Evolutionary conservation across 2,329 filamentous ascomycete species (phyloP).

Genomic region (Trematosphaeria pertusa): DNA sequence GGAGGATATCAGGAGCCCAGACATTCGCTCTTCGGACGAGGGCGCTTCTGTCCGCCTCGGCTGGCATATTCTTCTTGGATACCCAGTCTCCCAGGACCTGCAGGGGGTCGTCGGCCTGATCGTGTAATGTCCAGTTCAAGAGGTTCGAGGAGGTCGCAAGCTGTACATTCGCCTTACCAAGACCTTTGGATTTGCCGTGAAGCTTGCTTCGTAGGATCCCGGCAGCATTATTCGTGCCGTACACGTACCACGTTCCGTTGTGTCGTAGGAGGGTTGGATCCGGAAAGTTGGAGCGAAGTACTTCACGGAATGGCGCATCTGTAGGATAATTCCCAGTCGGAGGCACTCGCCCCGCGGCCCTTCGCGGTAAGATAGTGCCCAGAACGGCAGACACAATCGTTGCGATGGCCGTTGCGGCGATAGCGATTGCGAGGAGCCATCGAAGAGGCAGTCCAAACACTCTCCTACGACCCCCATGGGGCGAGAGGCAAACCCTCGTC

Average conservation of each 20-base stretch:
- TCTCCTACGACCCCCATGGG: background rate
- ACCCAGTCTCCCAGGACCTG: conserved; percentile 38
- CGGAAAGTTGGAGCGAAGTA: conserved; percentile 44
- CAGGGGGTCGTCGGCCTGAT: conserved; percentile 36
- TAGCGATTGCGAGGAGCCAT: conserved; percentile 5
- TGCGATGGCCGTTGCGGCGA: background rate
- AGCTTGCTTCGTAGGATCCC: conserved; percentile 20
- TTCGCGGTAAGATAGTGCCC: conserved; percentile 1
- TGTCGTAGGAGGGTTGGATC: conserved; percentile 44
- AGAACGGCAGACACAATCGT: background rate
- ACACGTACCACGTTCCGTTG: conserved; percentile 47
- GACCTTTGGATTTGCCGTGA: conserved; percentile 1
- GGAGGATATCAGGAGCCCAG: conserved; percentile 46
- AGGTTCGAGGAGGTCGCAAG: conserved; percentile 48
- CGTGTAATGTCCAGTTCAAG: conserved; percentile 36
- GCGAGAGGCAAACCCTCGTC: conserved; percentile 2
- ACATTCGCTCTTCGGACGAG: conserved; percentile 20
- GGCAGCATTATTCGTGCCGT: conserved; percentile 46
- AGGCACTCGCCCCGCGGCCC: background rate
- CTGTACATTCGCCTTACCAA: conserved; percentile 37
- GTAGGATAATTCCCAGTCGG: conserved; percentile 2
- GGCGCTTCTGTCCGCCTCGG: background rate
- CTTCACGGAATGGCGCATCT: conserved; percentile 11
- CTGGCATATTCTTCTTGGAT: conserved; percentile 5
- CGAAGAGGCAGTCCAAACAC: conserved; percentile 5